phyloP scores from a whole-genome alignment of 176 grass and related monocot genomes.

The Tillandsia leiboldiana region DNA sequence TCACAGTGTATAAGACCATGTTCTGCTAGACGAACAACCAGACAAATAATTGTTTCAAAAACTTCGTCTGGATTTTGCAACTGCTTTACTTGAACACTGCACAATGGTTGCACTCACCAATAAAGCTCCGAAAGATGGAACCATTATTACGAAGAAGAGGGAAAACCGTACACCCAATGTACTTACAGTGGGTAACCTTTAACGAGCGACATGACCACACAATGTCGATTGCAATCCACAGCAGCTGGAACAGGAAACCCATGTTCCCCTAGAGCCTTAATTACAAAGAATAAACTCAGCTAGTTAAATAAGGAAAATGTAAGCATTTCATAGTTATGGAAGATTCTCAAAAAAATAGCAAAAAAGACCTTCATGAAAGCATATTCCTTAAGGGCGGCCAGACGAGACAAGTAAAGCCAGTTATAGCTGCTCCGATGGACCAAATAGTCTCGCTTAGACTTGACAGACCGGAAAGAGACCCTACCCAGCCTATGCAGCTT shows the following conservation, averaged over 20 bases:
- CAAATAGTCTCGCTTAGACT: slow-evolving; percentile 96
- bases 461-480: slow-evolving; percentile 87
- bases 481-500: slow-evolving; percentile 94
- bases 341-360: neutral
- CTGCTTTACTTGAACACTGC: slow-evolving; percentile 77
- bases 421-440: slow-evolving; percentile 64
- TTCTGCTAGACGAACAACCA: slow-evolving; percentile 78
- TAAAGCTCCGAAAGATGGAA: slow-evolving; percentile 1
- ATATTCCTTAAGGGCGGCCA: slow-evolving; percentile 82
- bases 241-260: slow-evolving; percentile 81
- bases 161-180: neutral
- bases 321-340: slow-evolving; percentile 5
- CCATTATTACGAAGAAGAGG: neutral
- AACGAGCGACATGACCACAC: slow-evolving; percentile 91
- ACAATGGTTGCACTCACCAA: neutral
- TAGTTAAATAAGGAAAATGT: neutral
- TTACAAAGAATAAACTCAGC: slow-evolving; percentile 9
- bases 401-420: slow-evolving; percentile 80
- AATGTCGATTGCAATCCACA: slow-evolving; percentile 83
- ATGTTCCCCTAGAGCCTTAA: slow-evolving; percentile 83
- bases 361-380: slow-evolving; percentile 81
- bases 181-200: slow-evolving; percentile 90
- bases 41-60: slow-evolving; percentile 70
- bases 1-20: slow-evolving; percentile 98
- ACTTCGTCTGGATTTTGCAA: slow-evolving; percentile 80